Evolutionary conservation across 2,329 filamentous ascomycete species (phyloP).

Genomic region (Fusarium sp.): DNA sequence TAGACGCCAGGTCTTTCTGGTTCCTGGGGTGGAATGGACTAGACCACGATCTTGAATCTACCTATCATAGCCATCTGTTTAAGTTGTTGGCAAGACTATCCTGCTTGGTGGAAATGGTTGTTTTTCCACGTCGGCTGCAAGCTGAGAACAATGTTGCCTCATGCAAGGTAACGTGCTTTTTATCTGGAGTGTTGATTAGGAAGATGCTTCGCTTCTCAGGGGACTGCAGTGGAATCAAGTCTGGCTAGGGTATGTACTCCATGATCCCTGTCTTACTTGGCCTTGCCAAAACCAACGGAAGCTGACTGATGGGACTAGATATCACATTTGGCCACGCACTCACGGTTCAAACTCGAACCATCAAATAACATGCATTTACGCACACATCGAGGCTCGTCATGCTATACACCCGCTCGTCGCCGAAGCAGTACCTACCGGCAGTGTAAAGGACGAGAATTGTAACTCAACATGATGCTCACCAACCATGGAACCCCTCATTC

Average conservation of each 20-base stretch:
- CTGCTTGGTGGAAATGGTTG: conserved; percentile 4
- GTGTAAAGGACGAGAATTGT: not conserved
- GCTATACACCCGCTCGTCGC: not conserved
- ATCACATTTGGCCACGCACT: not conserved
- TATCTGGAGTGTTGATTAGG: not conserved
- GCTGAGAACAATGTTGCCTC: conserved; percentile 19
- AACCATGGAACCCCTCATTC: conserved; percentile 38
- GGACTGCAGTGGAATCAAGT: conserved; percentile 9
- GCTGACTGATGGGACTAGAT: conserved; percentile 14
- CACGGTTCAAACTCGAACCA: not conserved
- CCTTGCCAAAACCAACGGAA: conserved; percentile 28
- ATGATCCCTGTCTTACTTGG: conserved; percentile 40
- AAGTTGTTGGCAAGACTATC: conserved; percentile 6
- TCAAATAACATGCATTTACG: not conserved
- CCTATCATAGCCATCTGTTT: conserved; percentile 18
- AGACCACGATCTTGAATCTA: conserved; percentile 3
- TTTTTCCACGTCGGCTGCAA: not conserved
- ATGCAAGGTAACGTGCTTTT: conserved; percentile 25
- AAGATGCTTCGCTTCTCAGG: conserved; percentile 11
- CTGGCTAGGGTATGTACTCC: conserved; percentile 1
- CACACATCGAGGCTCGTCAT: not conserved
- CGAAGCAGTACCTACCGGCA: not conserved
- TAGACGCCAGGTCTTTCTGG: conserved; percentile 11
- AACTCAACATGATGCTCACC: conserved; percentile 18
- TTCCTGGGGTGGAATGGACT: conserved; percentile 19